Base-by-base conservation (phyloP, 208 protist genomes). In the Leishmania martiniquensis region DNA sequence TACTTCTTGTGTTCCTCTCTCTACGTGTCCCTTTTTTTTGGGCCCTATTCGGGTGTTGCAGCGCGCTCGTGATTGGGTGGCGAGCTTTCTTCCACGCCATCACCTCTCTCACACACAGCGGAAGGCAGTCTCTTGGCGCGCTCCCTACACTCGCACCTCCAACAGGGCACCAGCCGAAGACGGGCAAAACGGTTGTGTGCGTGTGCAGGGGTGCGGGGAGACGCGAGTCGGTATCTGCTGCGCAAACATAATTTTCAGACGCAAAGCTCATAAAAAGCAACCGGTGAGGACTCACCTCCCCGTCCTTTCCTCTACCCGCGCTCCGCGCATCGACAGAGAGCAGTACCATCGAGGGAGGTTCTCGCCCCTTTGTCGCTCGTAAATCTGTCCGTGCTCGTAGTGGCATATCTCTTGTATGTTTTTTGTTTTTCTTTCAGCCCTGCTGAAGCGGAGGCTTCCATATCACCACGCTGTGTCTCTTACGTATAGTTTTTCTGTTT, bases 21-120 rank as follows among this genome's bases (percentile, higher is more conserved):
- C 59, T 59, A 4, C 47, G 34, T 75, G 25, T 45, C 59, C 57
- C 55, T 67, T 65, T 65, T n/a, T 79, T 59, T 42, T 62, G 44
- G 13, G 29, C 29, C 4, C 4, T 37, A 39, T 39, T 32, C 4
- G n/a, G 37, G 29, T 63, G 15, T 63, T 29, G 25, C 12, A 63
- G 57, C 57, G 10, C 7, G 29, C 37, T 37, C 60, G 49, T 42
- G 55, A 22, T 32, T 47, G 45, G 37, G 51, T 70, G 57, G 59
- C 68, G 20, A 63, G 4, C 29, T 63, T 13, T 22, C 57, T 39
- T 37, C 12, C 57, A 63, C 13, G 2, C 29, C 29, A 63, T 13
- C 57, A 29, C 57, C 29, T 10, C 37, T 29, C 29, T 29, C 25
- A 20, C 15, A 25, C 3, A 37, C 57, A 13, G 32, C 57, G 12